Base-by-base conservation (phyloP, 305 asterid species). In the Petunia hybrid region DNA sequence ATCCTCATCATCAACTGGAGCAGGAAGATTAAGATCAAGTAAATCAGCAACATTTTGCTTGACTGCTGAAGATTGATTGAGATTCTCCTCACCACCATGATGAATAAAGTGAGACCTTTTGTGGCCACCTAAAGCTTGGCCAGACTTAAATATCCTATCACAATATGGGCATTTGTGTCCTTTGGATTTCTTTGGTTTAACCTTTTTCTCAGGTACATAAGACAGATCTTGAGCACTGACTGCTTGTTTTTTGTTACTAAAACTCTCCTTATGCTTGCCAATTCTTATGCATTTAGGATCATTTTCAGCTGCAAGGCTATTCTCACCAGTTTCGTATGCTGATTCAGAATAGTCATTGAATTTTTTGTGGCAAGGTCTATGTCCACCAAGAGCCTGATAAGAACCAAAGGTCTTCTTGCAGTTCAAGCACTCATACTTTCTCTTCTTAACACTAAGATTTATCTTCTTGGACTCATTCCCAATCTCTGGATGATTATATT, bases 111-210 rank as follows among this genome's bases (percentile, higher is more conserved):
- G 99, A 48, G 99, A 90, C 89, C 98, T 88, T 85, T 95, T 95
- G 82, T 95, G 99, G n/a, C 99, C 98, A n/a, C 99, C 99, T 76
- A 95, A 88, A 13, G 99, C 99, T 82, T 93, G 99, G 5, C 99
- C 99, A 45, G 92, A 92, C 90, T 92, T 95, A 80, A 95, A 95
- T 71, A 91, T 91, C 80, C 93, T 85, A 85, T 84, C 61, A 74
- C 98, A 95, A 78, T 89, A 91, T 0, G 98, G 99, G 84, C 99
- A 95, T 81, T 81, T 90, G 40, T 90, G 97, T 22, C 83, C 88
- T 83, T 90, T 92, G 60, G 71, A 85, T 86, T 91, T 95, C 87
- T 88, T 90, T 5, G 84, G 62, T 84, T 84, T 92, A 13, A 51
- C 74, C 65, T 87, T 89, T 75, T 87, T 90, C 66, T 87, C 92